These are phyloP conservation scores for Fraxinus greggii DNA, from an alignment of 305 asterid species.

Conservation along the genomic window DNA sequence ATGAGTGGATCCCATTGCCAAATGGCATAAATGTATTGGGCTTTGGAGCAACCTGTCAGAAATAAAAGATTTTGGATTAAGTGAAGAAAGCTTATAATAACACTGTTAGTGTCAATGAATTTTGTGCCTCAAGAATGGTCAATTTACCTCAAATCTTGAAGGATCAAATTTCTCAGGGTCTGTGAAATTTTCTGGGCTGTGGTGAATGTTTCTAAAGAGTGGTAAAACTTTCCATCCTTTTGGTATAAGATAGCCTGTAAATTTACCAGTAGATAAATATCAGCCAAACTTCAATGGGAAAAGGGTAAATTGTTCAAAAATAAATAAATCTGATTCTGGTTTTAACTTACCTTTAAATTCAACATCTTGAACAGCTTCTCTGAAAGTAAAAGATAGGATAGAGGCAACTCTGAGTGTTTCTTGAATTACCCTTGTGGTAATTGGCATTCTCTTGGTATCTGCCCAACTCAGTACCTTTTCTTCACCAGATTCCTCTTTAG, in stretches of 20 bases:
- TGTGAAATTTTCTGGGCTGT: constrained; percentile 77
- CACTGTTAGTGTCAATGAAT: background rate
- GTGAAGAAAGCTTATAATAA: background rate
- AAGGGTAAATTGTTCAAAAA: background rate
- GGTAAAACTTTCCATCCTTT: constrained; percentile 97
- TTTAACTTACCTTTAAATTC: constrained; percentile 68
- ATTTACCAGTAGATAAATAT: background rate
- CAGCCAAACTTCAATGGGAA: background rate
- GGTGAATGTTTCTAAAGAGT: constrained; percentile 85
- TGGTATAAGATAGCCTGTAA: constrained; percentile 73
- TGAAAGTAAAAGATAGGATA: constrained; percentile 81
- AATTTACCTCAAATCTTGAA: constrained; percentile 85
- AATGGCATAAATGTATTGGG: constrained; percentile 93
- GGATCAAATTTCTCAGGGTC: constrained; percentile 95
- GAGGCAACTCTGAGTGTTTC: constrained; percentile 95
- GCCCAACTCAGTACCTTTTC: constrained; percentile 55
- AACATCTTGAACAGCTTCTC: constrained; percentile 97
- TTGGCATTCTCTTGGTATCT: constrained; percentile 83
- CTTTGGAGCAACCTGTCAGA: constrained; percentile 64
- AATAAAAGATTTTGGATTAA: background rate
- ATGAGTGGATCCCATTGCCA: constrained; percentile 86
- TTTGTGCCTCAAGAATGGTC: background rate
- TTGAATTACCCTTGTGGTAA: constrained; percentile 76
- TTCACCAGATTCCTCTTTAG: constrained; percentile 48
- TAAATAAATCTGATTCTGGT: background rate